These are phyloP conservation scores for Eucalyptus decipiens DNA, from an alignment of 345 rosid species.

Conservation along the genomic window DNA sequence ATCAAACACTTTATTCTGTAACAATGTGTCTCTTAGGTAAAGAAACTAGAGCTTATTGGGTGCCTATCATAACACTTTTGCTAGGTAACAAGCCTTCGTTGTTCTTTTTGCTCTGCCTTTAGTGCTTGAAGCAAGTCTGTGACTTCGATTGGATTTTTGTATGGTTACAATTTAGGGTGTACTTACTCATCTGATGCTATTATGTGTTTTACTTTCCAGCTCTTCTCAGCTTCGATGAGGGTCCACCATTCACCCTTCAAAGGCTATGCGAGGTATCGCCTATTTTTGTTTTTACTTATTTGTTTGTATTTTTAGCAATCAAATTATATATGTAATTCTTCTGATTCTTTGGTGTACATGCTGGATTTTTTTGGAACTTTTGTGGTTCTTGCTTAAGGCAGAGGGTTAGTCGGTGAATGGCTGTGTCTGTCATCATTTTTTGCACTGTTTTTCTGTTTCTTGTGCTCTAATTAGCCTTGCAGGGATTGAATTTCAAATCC, in stretches of 20 bases:
- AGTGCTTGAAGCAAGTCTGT: neutral
- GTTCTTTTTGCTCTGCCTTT: neutral
- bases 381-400: neutral
- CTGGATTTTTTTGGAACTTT: neutral
- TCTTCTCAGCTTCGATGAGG: slow-evolving; percentile 59
- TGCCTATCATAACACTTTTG: neutral
- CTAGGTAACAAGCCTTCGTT: neutral
- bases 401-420: neutral
- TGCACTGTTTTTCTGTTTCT: neutral
- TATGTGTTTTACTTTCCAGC: slow-evolving; percentile 20
- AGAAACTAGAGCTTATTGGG: neutral
- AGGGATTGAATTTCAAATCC: neutral
- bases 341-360: neutral
- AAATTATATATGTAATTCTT: neutral
- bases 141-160: neutral
- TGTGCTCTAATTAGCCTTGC: neutral
- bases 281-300: neutral
- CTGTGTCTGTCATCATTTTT: neutral
- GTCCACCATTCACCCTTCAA: slow-evolving; percentile 96
- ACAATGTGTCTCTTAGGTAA: neutral
- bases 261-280: slow-evolving; percentile 76
- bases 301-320: neutral
- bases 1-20: neutral
- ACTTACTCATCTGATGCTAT: neutral
- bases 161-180: neutral